Evolutionary conservation across 1,284 basidiomycete species (phyloP), one percentile per base, ranked within the genome.

Genomic region (Ganoderma multipileum): DNA sequence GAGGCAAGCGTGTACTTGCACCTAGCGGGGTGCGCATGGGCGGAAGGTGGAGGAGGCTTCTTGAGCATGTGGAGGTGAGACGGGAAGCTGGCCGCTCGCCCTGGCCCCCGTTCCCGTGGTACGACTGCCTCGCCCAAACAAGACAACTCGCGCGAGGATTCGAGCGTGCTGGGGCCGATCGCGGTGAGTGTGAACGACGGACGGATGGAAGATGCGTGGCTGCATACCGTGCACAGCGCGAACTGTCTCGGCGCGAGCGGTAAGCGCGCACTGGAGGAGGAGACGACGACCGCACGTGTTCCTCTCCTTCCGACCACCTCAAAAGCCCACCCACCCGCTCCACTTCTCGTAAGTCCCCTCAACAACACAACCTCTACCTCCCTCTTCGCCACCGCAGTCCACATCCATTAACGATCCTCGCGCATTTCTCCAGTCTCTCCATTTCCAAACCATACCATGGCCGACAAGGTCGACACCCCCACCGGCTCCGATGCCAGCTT

Each of bases 401-500:
- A 2, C 30, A 26, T 44, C 41, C 23, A 12, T 42, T 36, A 33
- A 36, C 66, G 30, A 47, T 57, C 23, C n/a, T 44, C 28, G n/a
- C 58, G n/a, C 41, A n/a, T n/a, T 54, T 30, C 18, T 6, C 28
- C 23, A 44, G 36, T 50, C 16, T 36, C 63, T 14, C 18, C 63
- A n/a, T 14, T 41, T 20, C 63, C 57, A 23, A 33, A 5, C 38
- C 36, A 18, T 74, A 70, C 68, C 75, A 92, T 92, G 91, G 81
- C 88, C 72, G 90, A 91, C 73, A 89, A 88, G 81, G 77, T 84
- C 75, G 88, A 91, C 79, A 85, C 84, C 74, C 85, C 84, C 67
- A 85, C 85, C 41, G 85, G 87, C 66, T 80, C 85, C 18, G 89
- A 90, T 73, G 80, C 84, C 63, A 80, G 80, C 73, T 82, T 84